phyloP scores from a whole-genome alignment of 169 alveolate species.

The Plasmodium cynomolgi region DNA sequence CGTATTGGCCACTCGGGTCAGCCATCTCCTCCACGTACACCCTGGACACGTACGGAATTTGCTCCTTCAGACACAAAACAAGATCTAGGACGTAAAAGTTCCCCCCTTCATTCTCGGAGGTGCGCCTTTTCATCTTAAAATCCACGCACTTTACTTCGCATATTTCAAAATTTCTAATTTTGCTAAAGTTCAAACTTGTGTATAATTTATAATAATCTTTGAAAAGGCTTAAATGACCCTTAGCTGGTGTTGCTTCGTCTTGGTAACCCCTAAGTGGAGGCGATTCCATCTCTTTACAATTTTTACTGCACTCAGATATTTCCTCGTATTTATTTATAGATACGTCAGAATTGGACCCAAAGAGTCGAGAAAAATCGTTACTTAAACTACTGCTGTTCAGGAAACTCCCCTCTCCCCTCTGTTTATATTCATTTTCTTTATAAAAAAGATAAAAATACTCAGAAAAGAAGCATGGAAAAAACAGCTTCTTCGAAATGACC shows the following conservation, averaged over 20 bases:
- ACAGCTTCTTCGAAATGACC: conserved; percentile 31
- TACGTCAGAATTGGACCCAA: background rate
- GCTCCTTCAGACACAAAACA: conserved; percentile 59
- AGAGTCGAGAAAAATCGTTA: conserved; percentile 5
- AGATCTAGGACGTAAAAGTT: conserved; percentile 42
- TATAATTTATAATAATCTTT: conserved; percentile 43
- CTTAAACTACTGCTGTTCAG: conserved; percentile 1
- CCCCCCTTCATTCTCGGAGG: conserved; percentile 1
- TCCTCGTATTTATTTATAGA: conserved; percentile 10
- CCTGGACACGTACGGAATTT: conserved; percentile 57
- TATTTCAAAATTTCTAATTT: conserved; percentile 49
- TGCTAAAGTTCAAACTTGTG: conserved; percentile 14
- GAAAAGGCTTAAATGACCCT: conserved; percentile 42
- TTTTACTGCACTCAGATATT: conserved; percentile 2
- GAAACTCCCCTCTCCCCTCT: background rate
- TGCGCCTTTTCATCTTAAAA: conserved; percentile 29
- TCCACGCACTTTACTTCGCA: conserved; percentile 35
- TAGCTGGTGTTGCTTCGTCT: background rate
- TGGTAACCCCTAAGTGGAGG: background rate
- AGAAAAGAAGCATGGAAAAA: conserved; percentile 73
- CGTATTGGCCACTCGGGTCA: background rate
- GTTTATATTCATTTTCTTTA: conserved; percentile 30
- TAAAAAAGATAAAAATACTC: conserved; percentile 51
- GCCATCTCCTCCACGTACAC: conserved; percentile 26
- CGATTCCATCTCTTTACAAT: background rate